These are phyloP conservation scores for Corrigiola litoralis DNA, from an alignment of 179 eudicot species.

Conservation along the genomic window DNA sequence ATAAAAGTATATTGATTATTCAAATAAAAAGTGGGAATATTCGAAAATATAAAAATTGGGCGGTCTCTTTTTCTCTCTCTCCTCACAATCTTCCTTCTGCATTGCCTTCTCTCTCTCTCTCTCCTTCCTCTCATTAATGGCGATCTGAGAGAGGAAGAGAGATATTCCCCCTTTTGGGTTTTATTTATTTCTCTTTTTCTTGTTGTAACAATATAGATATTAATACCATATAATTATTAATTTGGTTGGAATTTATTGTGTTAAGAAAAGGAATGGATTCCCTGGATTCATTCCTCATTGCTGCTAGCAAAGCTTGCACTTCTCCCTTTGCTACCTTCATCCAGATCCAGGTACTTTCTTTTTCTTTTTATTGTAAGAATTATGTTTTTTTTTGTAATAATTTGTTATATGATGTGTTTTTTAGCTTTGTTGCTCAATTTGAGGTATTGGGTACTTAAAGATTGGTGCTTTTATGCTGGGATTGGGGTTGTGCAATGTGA, in stretches of 20 bases:
- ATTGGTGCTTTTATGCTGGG: too few relatives aligned
- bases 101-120: slow-evolving; percentile 9
- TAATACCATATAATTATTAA: neutral
- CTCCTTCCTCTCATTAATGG: slow-evolving; percentile 32
- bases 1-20: too few relatives aligned
- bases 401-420: neutral
- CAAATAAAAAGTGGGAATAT: too few relatives aligned
- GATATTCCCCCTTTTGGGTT: neutral
- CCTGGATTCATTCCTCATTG: slow-evolving; percentile 48
- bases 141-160: slow-evolving; percentile 42
- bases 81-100: slow-evolving; percentile 7
- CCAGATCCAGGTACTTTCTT: slow-evolving; percentile 76
- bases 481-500: too few relatives aligned
- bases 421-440: neutral
- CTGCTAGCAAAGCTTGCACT: slow-evolving; percentile 55
- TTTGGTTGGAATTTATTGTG: neutral
- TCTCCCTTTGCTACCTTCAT: slow-evolving; percentile 44
- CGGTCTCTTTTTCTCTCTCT: slow-evolving; percentile 9
- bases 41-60: slow-evolving; percentile 11
- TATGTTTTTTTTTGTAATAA: slow-evolving; percentile 1
- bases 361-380: too few relatives aligned
- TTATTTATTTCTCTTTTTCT: neutral
- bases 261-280: slow-evolving; percentile 26
- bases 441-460: neutral
- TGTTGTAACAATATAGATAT: neutral